Base-by-base conservation (phyloP, 768 basidiomycete genomes). In the Tulasnella sp. region DNA sequence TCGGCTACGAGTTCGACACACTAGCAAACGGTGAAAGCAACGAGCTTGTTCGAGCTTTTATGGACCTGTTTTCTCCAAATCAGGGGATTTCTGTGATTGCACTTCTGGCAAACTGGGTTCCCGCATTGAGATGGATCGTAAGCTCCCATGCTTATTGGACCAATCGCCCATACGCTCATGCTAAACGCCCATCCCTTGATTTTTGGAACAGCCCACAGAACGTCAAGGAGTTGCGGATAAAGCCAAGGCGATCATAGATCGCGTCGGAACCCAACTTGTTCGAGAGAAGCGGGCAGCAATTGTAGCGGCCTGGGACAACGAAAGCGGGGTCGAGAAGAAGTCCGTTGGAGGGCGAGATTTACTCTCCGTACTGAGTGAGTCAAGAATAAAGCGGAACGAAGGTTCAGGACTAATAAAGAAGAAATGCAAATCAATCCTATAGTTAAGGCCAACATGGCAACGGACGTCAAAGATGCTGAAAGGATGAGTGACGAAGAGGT, bases 381-480 rank as follows among this genome's bases (percentile, higher is more conserved):
- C 4, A 8, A 38, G 10, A 34, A 10, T 24, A 27, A 34, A 9
- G 38, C 36, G 2, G 44, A 40, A 88, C 2, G 92, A 91, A 83
- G 85, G 91, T 0, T 81, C 87, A 0, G 84, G 89, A 83, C 91
- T 90, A 82, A 44, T 44, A 44, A 38, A 76, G 36, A 4, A 14
- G 14, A 38, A 78, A 5, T 19, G 19, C 8, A 31, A n/a, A 5
- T 21, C 36, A 18, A 19, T 34, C 38, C 40, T 19, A 7, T 5
- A 52, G 31, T 86, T 56, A 83, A 82, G 39, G 84, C 86, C 1
- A 86, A 85, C 77, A 84, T 86, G 84, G 86, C 84, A 1, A 80
- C 81, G 27, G 85, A 85, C 68, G 80, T 86, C 46, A 78, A 81
- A 72, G 81, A 82, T 3, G 82, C 82, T 19, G 84, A 86, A 77